A percentile compares a stretch with the other conserved stretches of the same genome.
phyloP scores from a whole-genome alignment of 208 protist species.

The Leishmania lainsoni region DNA sequence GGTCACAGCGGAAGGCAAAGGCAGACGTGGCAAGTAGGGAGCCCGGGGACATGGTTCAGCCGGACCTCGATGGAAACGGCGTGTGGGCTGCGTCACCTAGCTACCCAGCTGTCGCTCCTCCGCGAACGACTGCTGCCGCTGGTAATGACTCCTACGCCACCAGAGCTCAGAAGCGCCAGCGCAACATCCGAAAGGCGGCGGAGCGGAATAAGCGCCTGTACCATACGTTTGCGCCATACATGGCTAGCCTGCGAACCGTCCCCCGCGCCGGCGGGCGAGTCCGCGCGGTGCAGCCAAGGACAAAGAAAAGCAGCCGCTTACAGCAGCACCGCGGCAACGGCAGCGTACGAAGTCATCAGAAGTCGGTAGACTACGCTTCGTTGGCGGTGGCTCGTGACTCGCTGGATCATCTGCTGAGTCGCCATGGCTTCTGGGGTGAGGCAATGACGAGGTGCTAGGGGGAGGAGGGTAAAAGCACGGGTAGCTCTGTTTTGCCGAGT shows the following conservation, averaged over 20 bases:
- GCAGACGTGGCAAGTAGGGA: too few species aligned
- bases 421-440: conserved; percentile 49
- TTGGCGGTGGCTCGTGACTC: conserved; percentile 22
- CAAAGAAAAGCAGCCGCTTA: conserved; percentile 1
- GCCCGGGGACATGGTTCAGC: neutral
- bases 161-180: neutral
- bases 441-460: conserved; percentile 7
- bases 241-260: neutral
- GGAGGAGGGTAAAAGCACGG: neutral
- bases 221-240: conserved; percentile 12
- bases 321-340: neutral
- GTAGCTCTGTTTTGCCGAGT: neutral
- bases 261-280: neutral
- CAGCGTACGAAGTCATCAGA: neutral
- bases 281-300: neutral
- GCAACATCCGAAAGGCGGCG: neutral
- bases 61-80: too few species aligned
- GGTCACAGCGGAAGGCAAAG: neutral
- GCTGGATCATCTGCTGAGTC: conserved; percentile 29
- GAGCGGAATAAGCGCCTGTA: neutral
- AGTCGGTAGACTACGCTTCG: conserved; percentile 10
- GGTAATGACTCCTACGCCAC: neutral
- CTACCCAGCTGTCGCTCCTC: neutral
- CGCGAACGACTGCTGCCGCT: neutral
- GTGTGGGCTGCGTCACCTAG: neutral